phyloP scores from a whole-genome alignment of 1,284 basidiomycete genomes.

The Ustilago nuda region DNA sequence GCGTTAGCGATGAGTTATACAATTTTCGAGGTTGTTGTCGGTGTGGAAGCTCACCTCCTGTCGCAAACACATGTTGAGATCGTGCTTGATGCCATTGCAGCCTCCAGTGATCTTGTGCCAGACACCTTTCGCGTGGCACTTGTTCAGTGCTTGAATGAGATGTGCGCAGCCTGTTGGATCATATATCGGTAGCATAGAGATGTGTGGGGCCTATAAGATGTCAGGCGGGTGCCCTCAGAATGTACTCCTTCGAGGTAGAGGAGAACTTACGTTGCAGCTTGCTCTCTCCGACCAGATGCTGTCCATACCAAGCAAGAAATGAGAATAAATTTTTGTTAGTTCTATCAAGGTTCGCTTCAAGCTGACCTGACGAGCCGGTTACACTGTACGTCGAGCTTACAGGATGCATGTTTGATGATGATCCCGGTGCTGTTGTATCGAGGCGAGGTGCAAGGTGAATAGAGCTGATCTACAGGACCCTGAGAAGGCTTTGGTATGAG shows the following conservation, averaged over 20 bases:
- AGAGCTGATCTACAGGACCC: slow-evolving; percentile 10
- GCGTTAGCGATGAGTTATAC: background rate
- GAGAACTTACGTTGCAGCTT: slow-evolving; percentile 47
- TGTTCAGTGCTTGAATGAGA: slow-evolving; percentile 50
- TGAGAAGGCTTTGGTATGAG: slow-evolving; percentile 19
- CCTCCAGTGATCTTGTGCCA: slow-evolving; percentile 53
- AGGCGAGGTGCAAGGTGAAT: background rate
- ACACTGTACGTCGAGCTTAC: slow-evolving; percentile 11
- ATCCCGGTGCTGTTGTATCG: background rate
- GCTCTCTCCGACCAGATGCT: slow-evolving; percentile 54
- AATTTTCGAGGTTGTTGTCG: background rate
- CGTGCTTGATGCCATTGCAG: slow-evolving; percentile 58
- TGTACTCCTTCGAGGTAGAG: background rate
- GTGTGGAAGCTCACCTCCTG: slow-evolving; percentile 43
- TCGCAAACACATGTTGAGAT: slow-evolving; percentile 57
- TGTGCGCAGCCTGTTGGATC: slow-evolving; percentile 46
- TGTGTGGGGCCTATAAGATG: background rate
- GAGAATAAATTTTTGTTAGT: background rate
- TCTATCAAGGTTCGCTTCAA: background rate
- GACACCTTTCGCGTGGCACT: slow-evolving; percentile 52
- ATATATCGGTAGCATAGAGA: background rate
- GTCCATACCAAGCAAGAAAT: background rate
- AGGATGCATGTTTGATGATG: slow-evolving; percentile 31
- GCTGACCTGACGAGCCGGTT: background rate
- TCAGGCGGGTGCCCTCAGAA: no score